These are phyloP conservation scores for Monosporascus sp. DNA, from an alignment of 2,329 filamentous ascomycete genomes.

Conservation along the genomic window DNA sequence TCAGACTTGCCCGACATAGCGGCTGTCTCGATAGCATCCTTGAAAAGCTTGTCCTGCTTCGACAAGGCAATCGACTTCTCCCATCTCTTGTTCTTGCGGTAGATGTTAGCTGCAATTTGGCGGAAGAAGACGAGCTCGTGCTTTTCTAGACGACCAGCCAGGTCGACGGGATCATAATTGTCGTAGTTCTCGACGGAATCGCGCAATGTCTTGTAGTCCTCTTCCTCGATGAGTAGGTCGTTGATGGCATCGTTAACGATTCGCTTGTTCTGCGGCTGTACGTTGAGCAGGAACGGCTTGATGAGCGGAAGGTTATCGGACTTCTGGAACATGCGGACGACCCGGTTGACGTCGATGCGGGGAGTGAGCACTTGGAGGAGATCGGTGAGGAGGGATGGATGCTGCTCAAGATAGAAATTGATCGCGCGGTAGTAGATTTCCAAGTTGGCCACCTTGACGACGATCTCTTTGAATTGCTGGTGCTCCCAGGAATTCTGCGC, in stretches of 20 bases:
- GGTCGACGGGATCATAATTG: conserved; percentile 94
- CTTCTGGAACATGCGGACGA: conserved; percentile 98
- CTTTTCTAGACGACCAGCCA: conserved; percentile 89
- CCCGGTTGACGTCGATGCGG: conserved; percentile 94
- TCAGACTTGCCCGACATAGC: conserved; percentile 87
- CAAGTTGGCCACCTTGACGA: conserved; percentile 95
- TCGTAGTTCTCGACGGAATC: conserved; percentile 99
- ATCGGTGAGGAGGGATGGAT: conserved; percentile 92
- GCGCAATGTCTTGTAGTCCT: conserved; percentile 96
- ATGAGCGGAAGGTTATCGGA: conserved; percentile 97
- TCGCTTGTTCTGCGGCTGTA: conserved; percentile 96
- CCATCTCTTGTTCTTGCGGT: conserved; percentile 99
- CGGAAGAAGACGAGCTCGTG: conserved; percentile 99
- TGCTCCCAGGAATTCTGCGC: conserved; percentile 98
- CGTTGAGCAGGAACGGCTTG: conserved; percentile 96
- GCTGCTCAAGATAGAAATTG: conserved; percentile 96
- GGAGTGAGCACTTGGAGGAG: conserved; percentile 86
- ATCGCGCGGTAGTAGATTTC: conserved; percentile 98
- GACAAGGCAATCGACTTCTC: conserved; percentile 97
- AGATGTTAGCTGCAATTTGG: conserved; percentile 96
- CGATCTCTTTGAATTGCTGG: conserved; percentile 98
- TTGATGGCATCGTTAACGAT: conserved; percentile 98
- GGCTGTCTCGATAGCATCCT: conserved; percentile 97
- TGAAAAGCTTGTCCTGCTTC: conserved; percentile 99
- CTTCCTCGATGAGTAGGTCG: conserved; percentile 94